Conservation (phyloP, 371 early-diverging fungal species). For the Aphelidium insulamus region DNA sequence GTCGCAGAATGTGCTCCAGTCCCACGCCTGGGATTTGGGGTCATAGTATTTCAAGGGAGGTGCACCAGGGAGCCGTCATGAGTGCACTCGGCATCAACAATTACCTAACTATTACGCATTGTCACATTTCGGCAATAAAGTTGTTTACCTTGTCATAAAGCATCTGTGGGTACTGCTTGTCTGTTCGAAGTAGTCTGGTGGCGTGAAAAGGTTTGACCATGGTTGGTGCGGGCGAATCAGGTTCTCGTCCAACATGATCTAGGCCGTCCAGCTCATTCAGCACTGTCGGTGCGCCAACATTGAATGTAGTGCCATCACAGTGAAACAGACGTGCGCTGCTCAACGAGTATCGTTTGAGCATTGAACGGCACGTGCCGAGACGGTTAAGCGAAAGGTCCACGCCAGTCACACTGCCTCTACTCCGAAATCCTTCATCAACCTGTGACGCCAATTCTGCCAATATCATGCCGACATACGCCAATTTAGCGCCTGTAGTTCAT, state of each 20-base stretch:
- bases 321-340: slow-evolving; percentile 29
- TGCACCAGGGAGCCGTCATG: slow-evolving; percentile 86
- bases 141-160: slow-evolving; percentile 53
- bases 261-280: slow-evolving; percentile 16
- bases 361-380: slow-evolving; percentile 9
- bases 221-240: not conserved
- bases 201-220: slow-evolving; percentile 47
- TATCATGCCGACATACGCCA: slow-evolving; percentile 19
- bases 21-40: slow-evolving; percentile 33
- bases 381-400: too few species aligned
- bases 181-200: slow-evolving; percentile 34
- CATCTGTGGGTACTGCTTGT: slow-evolving; percentile 13
- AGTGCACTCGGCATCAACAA: slow-evolving; percentile 89
- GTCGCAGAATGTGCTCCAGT: slow-evolving; percentile 39
- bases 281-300: slow-evolving; percentile 37
- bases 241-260: slow-evolving; percentile 4
- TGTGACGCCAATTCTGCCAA: slow-evolving; percentile 30
- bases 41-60: slow-evolving; percentile 2
- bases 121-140: not conserved
- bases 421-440: slow-evolving; percentile 35
- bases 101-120: slow-evolving; percentile 10
- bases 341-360: slow-evolving; percentile 9
- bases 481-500: slow-evolving; percentile 46
- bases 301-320: slow-evolving; percentile 63
- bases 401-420: slow-evolving; percentile 17